Evolutionary conservation across 2,329 filamentous ascomycete genomes (phyloP), one percentile per base, ranked within the genome.

Genomic region (Ophiocordyceps polyrhachis-furcata): DNA sequence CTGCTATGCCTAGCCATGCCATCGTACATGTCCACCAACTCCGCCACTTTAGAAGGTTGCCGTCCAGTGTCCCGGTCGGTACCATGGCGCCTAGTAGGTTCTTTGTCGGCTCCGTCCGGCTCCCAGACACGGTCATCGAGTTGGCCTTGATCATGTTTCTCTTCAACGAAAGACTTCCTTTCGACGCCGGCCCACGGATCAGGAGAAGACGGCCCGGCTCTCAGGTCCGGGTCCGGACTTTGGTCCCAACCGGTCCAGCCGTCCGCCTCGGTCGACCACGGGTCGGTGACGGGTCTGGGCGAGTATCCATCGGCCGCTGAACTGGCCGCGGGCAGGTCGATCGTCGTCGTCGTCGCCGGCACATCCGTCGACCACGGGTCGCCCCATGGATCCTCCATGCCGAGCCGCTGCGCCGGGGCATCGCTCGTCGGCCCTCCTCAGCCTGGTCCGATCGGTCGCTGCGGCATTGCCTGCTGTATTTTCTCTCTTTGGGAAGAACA

Each of bases 311-410:
- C 56, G 44, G 50, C 43, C 2, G 57, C 52, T 25, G 61, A 55
- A 43, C 61, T 58, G 28, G 57, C 56, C 45, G 55, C 47, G 6
- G 59, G 57, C 23, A 61, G 52, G 47, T 61, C 55, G 54, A 53
- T 56, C 50, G 53, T 70, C 25, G 25, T 4, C n/a, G n/a, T 23
- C 21, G 21, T 23, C 58, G 55, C 62, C 14, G 57, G 52, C 47
- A 53, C 48, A 43, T 59, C 56, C 47, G 63, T 64, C 48, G 68
- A 66, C 73, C 73, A 76, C 60, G 73, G 73, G 52, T 72, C 75
- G 59, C 69, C 70, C 73, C 73, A 77, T 53, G 73, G 73, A 71
- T 77, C 71, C 58, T 77, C 73, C 73, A 77, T 77, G 50, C 55
- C 62, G 57, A 50, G 51, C 56, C 53, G 13, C 56, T 52, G 13